A percentile compares a stretch with the other conserved stretches of the same genome.
These are phyloP conservation scores for Alternaria viburni DNA, from an alignment of 2,329 filamentous ascomycete genomes.

Conservation along the genomic window DNA sequence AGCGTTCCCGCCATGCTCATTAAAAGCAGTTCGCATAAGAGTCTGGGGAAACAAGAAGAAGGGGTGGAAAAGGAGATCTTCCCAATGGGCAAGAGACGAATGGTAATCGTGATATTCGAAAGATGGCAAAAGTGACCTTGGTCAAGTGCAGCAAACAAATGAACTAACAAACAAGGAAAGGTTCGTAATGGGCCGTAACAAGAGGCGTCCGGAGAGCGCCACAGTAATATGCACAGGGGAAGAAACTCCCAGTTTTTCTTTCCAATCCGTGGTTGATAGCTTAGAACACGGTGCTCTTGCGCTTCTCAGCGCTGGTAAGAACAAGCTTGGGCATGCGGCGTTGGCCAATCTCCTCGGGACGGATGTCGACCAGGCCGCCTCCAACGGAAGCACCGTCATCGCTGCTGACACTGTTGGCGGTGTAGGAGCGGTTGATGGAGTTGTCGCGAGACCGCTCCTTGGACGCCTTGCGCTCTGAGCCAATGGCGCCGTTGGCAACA, in stretches of 20 bases:
- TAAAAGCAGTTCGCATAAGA: conserved; percentile 42
- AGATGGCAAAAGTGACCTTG: conserved; percentile 25
- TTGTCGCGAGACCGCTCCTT: conserved; percentile 48
- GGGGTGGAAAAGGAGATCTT: conserved; percentile 34
- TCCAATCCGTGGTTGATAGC: conserved; percentile 14
- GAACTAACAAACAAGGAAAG: conserved; percentile 34
- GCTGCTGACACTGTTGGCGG: conserved; percentile 70
- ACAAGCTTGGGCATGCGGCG: conserved; percentile 87
- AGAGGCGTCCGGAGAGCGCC: conserved; percentile 33
- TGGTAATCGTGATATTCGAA: conserved; percentile 34
- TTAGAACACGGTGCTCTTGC: conserved; percentile 73
- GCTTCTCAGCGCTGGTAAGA: conserved; percentile 87
- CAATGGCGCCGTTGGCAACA: conserved; percentile 82
- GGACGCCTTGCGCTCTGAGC: conserved; percentile 76
- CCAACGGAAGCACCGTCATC: conserved; percentile 62
- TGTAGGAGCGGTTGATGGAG: conserved; percentile 54
- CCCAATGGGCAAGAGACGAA: conserved; percentile 35
- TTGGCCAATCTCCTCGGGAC: conserved; percentile 59
- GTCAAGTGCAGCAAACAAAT: conserved; percentile 36
- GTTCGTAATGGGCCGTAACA: conserved; percentile 49
- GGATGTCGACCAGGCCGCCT: conserved; percentile 62
- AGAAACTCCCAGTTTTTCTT: conserved; percentile 20
- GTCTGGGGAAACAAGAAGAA: conserved; percentile 30
- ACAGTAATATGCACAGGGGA: conserved; percentile 47
- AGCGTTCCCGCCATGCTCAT: conserved; percentile 41